Evolutionary conservation across 805 yeast species (phyloP).

Genomic region (Ogataea parapolymorpha): DNA sequence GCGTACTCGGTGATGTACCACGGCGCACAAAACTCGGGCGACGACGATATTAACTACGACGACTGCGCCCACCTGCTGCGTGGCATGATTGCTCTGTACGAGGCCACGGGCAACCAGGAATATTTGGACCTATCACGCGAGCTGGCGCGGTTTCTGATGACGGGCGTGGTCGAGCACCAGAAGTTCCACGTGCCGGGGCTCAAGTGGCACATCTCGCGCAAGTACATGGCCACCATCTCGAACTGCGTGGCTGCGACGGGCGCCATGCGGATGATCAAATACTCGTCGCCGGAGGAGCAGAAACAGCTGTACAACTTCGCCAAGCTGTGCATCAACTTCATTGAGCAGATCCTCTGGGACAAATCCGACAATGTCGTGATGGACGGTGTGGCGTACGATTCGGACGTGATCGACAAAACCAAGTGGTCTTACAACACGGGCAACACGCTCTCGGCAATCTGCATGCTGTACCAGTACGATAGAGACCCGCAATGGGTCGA

Average conservation of each 20-base stretch:
- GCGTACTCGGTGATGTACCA: slow-evolving; percentile 66
- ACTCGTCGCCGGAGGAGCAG: slow-evolving; percentile 39
- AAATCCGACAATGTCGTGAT: slow-evolving; percentile 50
- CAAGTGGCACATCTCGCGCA: slow-evolving; percentile 60
- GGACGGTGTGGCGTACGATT: slow-evolving; percentile 57
- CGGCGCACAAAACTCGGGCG: slow-evolving; percentile 47
- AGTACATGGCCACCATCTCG: slow-evolving; percentile 62
- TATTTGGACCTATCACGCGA: slow-evolving; percentile 58
- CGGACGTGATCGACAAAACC: slow-evolving; percentile 44
- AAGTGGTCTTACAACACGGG: slow-evolving; percentile 72
- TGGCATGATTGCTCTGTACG: slow-evolving; percentile 62
- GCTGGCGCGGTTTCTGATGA: slow-evolving; percentile 59
- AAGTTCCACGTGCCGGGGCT: slow-evolving; percentile 55
- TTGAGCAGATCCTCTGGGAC: slow-evolving; percentile 49
- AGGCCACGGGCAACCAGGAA: slow-evolving; percentile 54
- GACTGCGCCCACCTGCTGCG: slow-evolving; percentile 76
- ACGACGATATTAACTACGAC: slow-evolving; percentile 65
- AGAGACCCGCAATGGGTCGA: slow-evolving; percentile 47
- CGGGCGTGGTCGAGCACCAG: slow-evolving; percentile 56
- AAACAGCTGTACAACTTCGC: slow-evolving; percentile 52
- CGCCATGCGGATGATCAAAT: slow-evolving; percentile 52
- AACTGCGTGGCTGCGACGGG: slow-evolving; percentile 66
- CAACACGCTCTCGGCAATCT: slow-evolving; percentile 55
- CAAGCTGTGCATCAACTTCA: slow-evolving; percentile 55
- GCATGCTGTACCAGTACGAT: slow-evolving; percentile 49